Evolutionary conservation across 768 basidiomycete species (phyloP), one percentile per base, ranked within the genome.

Genomic region (Hortiboletus flavorubellus): DNA sequence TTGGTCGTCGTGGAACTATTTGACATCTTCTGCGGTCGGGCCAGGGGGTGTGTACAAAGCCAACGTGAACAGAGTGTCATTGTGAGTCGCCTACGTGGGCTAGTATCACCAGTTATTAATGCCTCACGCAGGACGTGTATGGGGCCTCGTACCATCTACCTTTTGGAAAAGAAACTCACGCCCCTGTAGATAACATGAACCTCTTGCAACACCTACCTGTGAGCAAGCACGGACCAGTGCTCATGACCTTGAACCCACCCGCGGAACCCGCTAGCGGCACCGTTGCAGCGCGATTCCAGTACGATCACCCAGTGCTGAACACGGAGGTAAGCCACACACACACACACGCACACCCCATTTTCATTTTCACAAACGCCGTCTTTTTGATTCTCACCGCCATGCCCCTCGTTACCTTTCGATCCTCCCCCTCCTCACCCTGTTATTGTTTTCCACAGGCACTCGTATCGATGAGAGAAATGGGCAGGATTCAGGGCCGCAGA

Each of bases 1-100:
- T 0, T 91, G 88, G 85, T 85, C 86, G 0, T 85, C 85, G 59
- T 91, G 88, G 88, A 91, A 90, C 66, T 90, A 87, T 65, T 68
- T 89, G n/a, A 84, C 86, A 1, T 73, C 69, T 35, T 82, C 80
- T 16, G 64, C 68, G 16, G 51, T 70, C 18, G 72, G 76, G 55
- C 54, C 51, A 8, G 62, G 72, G 5, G 77, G 79, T 4, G 52
- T 59, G 15, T 55, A 67, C 56, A 73, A 77, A 51, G 71, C 78
- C 14, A 82, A 86, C 59, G 73, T 79, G 6, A 78, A 87, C 58
- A 75, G 78, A 35, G 82, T 89, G 14, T 78, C 85, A 8, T 67
- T 88, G 87, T 87, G 61, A 56, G 83, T 76, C 4, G 23, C 15
- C 41, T 45, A 16, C 9, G 7, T 18, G n/a, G 34, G 34, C 34